These are phyloP conservation scores for Ensete glaucum DNA, from an alignment of 176 grass and related monocot genomes.

Conservation along the genomic window DNA sequence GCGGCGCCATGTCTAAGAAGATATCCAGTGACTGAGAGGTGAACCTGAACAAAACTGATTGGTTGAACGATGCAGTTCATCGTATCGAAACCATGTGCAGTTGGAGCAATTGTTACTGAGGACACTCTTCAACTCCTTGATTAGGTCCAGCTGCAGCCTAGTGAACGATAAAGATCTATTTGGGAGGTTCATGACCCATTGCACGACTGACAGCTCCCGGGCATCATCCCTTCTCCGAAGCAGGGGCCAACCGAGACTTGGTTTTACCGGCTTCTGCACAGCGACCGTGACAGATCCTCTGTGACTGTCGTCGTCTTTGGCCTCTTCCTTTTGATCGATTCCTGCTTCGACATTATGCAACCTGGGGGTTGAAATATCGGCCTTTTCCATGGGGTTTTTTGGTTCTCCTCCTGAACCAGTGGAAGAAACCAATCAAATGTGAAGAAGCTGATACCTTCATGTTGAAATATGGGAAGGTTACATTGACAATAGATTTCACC, in stretches of 20 bases:
- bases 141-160: constrained; percentile 27
- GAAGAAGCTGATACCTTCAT: too few species aligned
- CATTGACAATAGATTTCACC: constrained; percentile 27
- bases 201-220: constrained; percentile 82
- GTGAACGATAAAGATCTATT: constrained; percentile 30
- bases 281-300: not conserved
- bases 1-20: not conserved
- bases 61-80: constrained; percentile 65
- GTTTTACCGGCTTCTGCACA: constrained; percentile 29
- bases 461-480: too few species aligned
- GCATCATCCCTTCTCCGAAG: constrained; percentile 35
- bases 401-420: constrained; percentile 45
- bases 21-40: not conserved
- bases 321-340: not conserved
- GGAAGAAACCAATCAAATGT: not conserved
- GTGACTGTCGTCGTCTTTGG: too few species aligned
- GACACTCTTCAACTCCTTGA: constrained; percentile 42
- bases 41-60: constrained; percentile 76
- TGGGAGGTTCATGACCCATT: constrained; percentile 96
- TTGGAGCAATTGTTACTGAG: constrained; percentile 32
- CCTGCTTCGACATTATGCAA: not conserved
- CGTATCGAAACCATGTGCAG: constrained; percentile 81
- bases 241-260: constrained; percentile 78
- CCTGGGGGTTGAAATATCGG: too few species aligned
- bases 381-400: constrained; percentile 22